Percentiles rank a stretch among this genome's conserved stretches.
Conservation (phyloP, 768 basidiomycete genomes). For the Sarcomyxa edulis region DNA sequence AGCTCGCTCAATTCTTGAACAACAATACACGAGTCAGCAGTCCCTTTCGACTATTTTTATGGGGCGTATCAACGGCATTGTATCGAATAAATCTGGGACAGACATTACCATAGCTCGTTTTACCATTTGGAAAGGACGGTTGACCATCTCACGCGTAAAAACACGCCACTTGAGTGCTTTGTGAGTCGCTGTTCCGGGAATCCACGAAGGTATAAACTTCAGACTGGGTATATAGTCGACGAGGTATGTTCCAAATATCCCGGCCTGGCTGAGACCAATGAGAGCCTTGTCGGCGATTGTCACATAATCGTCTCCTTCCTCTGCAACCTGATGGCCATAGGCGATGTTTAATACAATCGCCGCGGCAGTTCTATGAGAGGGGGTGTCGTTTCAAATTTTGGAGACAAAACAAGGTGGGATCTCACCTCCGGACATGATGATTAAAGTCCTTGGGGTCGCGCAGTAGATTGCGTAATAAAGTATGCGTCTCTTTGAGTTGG, state of each 20-base stretch:
- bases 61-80: background rate
- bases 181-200: slow-evolving; percentile 33
- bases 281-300: slow-evolving; percentile 33
- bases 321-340: slow-evolving; percentile 32
- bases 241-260: slow-evolving; percentile 37
- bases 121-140: slow-evolving; percentile 33
- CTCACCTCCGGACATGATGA: slow-evolving; percentile 29
- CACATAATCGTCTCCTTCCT: slow-evolving; percentile 33
- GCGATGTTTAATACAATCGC: slow-evolving; percentile 34
- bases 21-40: slow-evolving; percentile 33
- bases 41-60: too few relatives aligned
- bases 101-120: slow-evolving; percentile 29
- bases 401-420: slow-evolving; percentile 1
- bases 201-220: slow-evolving; percentile 35
- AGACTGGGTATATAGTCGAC: slow-evolving; percentile 35
- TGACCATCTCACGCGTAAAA: slow-evolving; percentile 27
- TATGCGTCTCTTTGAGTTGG: slow-evolving; percentile 30
- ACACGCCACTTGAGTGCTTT: slow-evolving; percentile 31
- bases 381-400: background rate
- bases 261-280: slow-evolving; percentile 27
- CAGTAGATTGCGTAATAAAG: slow-evolving; percentile 30
- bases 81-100: slow-evolving; percentile 8
- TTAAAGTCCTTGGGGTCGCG: slow-evolving; percentile 29
- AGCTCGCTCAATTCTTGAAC: slow-evolving; percentile 29
- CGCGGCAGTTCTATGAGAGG: slow-evolving; percentile 23